phyloP scores from a whole-genome alignment of 345 rosid genomes.

The Aethionema arabicum region DNA sequence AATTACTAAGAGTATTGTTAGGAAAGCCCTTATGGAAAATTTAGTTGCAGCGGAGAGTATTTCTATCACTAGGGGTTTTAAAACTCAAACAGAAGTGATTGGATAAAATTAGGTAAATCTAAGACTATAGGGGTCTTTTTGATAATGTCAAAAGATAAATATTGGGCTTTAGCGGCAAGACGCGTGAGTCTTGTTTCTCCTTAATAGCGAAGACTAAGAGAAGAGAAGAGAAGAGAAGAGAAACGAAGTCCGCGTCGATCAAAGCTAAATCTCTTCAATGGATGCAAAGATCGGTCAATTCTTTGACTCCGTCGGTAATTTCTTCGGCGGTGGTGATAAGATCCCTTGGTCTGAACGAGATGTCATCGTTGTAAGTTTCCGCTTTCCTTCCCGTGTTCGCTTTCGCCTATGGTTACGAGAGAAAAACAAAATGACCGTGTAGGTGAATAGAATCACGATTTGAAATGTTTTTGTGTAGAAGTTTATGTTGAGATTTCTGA shows the following conservation, averaged over 20 bases:
- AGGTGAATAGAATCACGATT: neutral
- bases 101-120: neutral
- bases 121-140: constrained; percentile 15
- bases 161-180: constrained; percentile 14
- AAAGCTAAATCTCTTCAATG: constrained; percentile 30
- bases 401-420: constrained; percentile 10
- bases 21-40: neutral
- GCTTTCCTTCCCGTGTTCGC: neutral
- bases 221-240: no score
- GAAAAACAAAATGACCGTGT: neutral
- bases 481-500: constrained; percentile 8
- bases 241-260: constrained; percentile 20
- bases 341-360: constrained; percentile 86
- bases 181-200: constrained; percentile 13
- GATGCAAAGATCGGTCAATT: constrained; percentile 40
- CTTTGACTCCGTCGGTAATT: constrained; percentile 53
- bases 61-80: neutral
- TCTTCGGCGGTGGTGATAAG: constrained; percentile 72
- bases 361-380: constrained; percentile 54
- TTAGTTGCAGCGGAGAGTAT: neutral
- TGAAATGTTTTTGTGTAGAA: neutral
- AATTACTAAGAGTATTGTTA: no score
- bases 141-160: neutral
- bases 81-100: neutral
- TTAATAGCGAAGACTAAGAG: no score